phyloP scores from a whole-genome alignment of 2,329 filamentous ascomycete species.

The Orbilia javanica region DNA sequence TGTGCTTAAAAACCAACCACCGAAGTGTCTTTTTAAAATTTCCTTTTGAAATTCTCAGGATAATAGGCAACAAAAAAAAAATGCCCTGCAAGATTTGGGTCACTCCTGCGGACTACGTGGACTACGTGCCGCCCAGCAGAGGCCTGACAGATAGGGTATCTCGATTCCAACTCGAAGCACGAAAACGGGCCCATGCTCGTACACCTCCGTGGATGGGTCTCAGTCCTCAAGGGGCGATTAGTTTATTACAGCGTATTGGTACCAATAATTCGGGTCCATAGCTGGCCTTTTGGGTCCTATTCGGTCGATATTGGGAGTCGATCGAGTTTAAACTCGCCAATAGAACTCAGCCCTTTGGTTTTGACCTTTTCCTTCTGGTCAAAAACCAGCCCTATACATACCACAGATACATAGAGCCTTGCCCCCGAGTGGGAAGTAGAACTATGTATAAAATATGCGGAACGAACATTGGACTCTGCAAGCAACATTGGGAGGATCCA shows the following conservation, averaged over 20 bases:
- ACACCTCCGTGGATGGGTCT: neutral
- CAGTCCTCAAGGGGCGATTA: neutral
- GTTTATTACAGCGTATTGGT: neutral
- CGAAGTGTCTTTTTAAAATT: neutral
- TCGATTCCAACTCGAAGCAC: slow-evolving; percentile 18
- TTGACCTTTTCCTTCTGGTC: no score
- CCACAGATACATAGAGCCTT: no score
- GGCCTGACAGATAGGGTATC: slow-evolving; percentile 30
- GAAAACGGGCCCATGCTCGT: neutral
- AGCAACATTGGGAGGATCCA: no score
- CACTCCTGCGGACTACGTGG: slow-evolving; percentile 25
- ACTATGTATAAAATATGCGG: no score
- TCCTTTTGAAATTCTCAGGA: neutral
- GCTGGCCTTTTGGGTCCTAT: neutral
- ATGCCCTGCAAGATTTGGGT: slow-evolving; percentile 46
- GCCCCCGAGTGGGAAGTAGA: no score
- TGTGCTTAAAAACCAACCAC: neutral
- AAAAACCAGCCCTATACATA: no score
- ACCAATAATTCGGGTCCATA: neutral
- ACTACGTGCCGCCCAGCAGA: slow-evolving; percentile 12
- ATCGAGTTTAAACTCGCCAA: no score
- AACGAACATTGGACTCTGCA: no score
- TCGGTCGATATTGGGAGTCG: neutral
- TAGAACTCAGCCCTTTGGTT: no score
- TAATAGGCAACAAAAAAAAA: neutral